A percentile compares a stretch with the other conserved stretches of the same genome.
Conservation (phyloP, 2,329 filamentous ascomycete species). For the Xylariaceae sp. region DNA sequence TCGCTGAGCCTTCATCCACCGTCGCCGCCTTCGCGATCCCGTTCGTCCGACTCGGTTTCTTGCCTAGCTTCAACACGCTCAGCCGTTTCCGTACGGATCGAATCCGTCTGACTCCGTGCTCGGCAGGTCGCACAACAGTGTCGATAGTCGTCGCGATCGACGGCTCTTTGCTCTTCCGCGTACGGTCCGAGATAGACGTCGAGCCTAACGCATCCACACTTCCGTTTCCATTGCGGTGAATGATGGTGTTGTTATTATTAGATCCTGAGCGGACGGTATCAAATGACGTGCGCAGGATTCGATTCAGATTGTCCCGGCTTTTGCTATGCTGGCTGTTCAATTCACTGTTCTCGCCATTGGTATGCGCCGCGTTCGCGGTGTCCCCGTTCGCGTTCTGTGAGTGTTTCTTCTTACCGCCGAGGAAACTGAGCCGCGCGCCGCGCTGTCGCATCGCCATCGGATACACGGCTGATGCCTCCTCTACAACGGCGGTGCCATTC, state of each 20-base stretch:
- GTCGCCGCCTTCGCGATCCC: conserved; percentile 49
- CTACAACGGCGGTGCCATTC: conserved; percentile 33
- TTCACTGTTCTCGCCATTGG: conserved; percentile 29
- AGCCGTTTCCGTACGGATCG: conserved; percentile 71
- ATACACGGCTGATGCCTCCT: conserved; percentile 47
- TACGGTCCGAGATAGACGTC: conserved; percentile 21
- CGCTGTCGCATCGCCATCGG: conserved; percentile 48
- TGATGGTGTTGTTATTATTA: neutral
- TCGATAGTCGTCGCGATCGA: conserved; percentile 26
- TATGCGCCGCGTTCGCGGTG: conserved; percentile 21
- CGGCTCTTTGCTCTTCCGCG: conserved; percentile 30
- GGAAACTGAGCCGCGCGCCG: conserved; percentile 52
- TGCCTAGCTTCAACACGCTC: conserved; percentile 70
- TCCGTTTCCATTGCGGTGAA: conserved; percentile 19
- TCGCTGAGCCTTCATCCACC: conserved; percentile 43
- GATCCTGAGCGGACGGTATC: conserved; percentile 26
- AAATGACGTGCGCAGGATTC: conserved; percentile 41
- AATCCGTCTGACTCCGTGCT: conserved; percentile 41
- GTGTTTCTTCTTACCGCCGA: conserved; percentile 49
- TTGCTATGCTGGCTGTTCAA: conserved; percentile 31
- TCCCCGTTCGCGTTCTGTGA: conserved; percentile 28
- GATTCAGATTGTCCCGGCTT: conserved; percentile 37
- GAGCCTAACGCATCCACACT: conserved; percentile 19
- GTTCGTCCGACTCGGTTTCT: conserved; percentile 56
- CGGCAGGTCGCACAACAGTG: conserved; percentile 29